Evolutionary conservation across 108 stramenopile species (phyloP), one percentile per base, ranked within the genome.

Genomic region (Pseudonitzschia multiseries): DNA sequence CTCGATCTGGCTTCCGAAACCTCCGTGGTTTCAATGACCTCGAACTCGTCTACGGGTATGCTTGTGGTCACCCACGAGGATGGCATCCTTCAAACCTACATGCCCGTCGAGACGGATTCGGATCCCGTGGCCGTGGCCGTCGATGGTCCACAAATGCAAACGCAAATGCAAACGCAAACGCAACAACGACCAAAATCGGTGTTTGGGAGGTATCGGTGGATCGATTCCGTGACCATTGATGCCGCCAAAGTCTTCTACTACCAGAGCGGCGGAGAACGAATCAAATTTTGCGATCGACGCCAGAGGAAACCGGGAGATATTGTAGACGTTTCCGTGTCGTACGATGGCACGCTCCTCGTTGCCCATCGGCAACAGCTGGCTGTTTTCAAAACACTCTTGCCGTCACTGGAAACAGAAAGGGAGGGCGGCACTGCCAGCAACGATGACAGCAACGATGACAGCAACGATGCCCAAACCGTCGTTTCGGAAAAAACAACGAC

Each of bases 321-420:
- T 26, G 51, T 79, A 6, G 73, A 79, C 26, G 67, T 87, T 28
- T 78, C 79, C 2, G 56, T 79, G 21, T 81, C 85, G 14, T 24
- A 46, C 28, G 82, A 82, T 50, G 21, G 56, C 26, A 78, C 76
- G 31, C 20, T 93, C 15, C 74, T 90, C 48, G 74, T 93, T n/a
- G 85, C 79, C 5, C 89, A 91, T 69, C 60, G 74, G 43, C 78
- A 88, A 67, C 92, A 93, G 63, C 50, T 93, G 51, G 89, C 87
- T 18, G 79, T 93, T 4, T 87, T 89, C 46, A 84, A 88, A 54
- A 79, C 74, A 26, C 69, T 75, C 50, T 53, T 56, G 50, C 51
- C 61, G 26, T 29, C 74, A 18, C 4, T 42, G 5, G 21, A 61
- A 8, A 43, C 26, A 5, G n/a, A n/a, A n/a, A n/a, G n/a, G n/a